Evolutionary conservation across 2,329 filamentous ascomycete species (phyloP), one percentile per base, ranked within the genome.

Genomic region (Karstenula rhodostoma): DNA sequence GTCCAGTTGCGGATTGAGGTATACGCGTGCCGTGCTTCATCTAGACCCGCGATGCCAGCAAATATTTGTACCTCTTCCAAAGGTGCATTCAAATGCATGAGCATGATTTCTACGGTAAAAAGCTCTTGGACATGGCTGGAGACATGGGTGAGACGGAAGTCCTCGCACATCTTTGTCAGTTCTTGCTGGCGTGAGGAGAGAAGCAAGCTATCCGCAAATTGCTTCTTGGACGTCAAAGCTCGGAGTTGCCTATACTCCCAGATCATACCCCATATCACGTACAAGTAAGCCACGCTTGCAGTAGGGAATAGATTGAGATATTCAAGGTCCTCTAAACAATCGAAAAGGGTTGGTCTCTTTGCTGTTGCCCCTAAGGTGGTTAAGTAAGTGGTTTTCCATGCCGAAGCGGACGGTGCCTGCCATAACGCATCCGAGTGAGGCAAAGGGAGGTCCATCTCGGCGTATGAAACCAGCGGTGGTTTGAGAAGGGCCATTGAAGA

Each of bases 21-120:
- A 62, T 87, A 88, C 15, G 87, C 82, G 7, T 83, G 78, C 4
- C 85, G 82, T 4, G 89, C 88, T 70, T 90, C 86, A 35, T 89
- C 87, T 62, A 88, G 85, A 25, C 87, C 88, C 64, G 89, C 88
- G 46, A 89, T 88, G 5, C 89, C 89, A 0, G 87, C 86, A 64
- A 91, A 90, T 4, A 89, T 81, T 67, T 90, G 88, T 17, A 91
- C 78, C 59, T 90, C 88, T 64, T 89, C 85, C 2, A 90, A 78
- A 0, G 86, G 87, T 46, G 89, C 83, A 71, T 90, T 85, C 4
- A 90, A 79, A 67, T 90, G 85, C 81, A 90, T 85, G 58, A 88
- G 78, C 12, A 52, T 40, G 8, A 23, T 15, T 42, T 52, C 33
- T 12, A 52, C 49, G 4, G 23, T 19, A 7, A 52, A 4, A 25